phyloP scores from a whole-genome alignment of 2,329 filamentous ascomycete genomes.

The Pseudonectria foliicola region DNA sequence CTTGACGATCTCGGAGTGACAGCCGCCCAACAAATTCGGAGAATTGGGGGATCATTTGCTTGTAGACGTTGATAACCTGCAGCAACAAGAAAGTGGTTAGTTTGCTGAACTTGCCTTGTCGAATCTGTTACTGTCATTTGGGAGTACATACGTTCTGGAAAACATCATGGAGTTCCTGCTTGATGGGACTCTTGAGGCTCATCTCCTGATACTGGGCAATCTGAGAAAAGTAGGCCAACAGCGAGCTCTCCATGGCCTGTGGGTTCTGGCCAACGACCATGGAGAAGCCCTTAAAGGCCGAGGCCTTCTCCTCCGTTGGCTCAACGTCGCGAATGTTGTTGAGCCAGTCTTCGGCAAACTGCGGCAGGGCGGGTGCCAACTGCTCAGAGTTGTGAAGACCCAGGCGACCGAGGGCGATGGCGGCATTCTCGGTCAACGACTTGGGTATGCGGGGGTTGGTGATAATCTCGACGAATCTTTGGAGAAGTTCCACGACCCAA shows the following conservation, averaged over 20 bases:
- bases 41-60: conserved; percentile 54
- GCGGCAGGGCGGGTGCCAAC: conserved; percentile 70
- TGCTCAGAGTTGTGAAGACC: conserved; percentile 71
- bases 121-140: too few relatives aligned
- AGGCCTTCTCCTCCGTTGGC: conserved; percentile 88
- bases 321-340: conserved; percentile 75
- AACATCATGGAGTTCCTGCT: conserved; percentile 59
- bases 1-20: conserved; percentile 41
- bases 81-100: not conserved
- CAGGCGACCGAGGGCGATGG: conserved; percentile 82
- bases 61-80: conserved; percentile 48
- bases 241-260: conserved; percentile 79
- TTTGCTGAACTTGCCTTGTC: too few relatives aligned
- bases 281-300: conserved; percentile 86
- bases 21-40: conserved; percentile 46
- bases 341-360: conserved; percentile 78
- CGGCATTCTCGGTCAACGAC: conserved; percentile 87
- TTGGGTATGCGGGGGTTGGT: conserved; percentile 78
- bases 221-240: conserved; percentile 73
- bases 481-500: conserved; percentile 70
- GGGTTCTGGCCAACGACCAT: conserved; percentile 80
- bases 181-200: conserved; percentile 51
- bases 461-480: conserved; percentile 73
- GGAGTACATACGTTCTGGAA: conserved; percentile 63
- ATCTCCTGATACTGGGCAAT: conserved; percentile 73